Evolutionary conservation across 352 stramenopile genomes (phyloP), one percentile per base, ranked within the genome.

Genomic region (Globisporangium apiculatum): DNA sequence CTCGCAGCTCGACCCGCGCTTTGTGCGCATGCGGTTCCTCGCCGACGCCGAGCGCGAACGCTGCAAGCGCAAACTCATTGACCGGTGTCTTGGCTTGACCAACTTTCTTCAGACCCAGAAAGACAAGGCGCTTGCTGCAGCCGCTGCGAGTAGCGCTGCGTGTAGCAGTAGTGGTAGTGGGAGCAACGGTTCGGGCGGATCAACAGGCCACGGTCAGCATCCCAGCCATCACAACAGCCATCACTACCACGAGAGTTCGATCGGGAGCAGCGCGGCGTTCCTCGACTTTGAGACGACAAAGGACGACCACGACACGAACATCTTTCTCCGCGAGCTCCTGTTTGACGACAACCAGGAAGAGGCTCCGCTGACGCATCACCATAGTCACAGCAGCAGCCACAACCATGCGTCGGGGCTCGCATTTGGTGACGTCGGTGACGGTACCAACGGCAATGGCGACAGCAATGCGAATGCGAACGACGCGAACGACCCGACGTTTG

Each of bases 271-370:
- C 18, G 45, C 64, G 10, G 45, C 64, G 12, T 80, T 77, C 54
- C 60, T 80, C 14, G 69, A 80, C 62, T 71, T 74, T 40, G 60
- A 76, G 47, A 55, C 64, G 3, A 69, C n/a, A 2, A 70, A 63
- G 14, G 66, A 80, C 37, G 71, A 80, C 57, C 64, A 80, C 57
- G 72, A 80, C 55, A 77, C 72, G 24, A 77, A 72, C 56, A 73
- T 65, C 18, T 77, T 80, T 47, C 48, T 80, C 31, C 69, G 69
- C 15, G 69, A 80, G 53, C 56, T 80, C 31, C 62, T 80, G 10
- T 80, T 80, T 47, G 69, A 80, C 52, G 72, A 80, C 60, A 57
- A 64, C 10, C 69, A 75, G 8, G 72, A 80, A 8, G 72, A 80
- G 4, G 67, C 62, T 0, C 57, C 60, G 7, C 45, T 72, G 11